Conservation (phyloP, 2,329 filamentous ascomycete genomes). For the Podosphaera aphanis region DNA sequence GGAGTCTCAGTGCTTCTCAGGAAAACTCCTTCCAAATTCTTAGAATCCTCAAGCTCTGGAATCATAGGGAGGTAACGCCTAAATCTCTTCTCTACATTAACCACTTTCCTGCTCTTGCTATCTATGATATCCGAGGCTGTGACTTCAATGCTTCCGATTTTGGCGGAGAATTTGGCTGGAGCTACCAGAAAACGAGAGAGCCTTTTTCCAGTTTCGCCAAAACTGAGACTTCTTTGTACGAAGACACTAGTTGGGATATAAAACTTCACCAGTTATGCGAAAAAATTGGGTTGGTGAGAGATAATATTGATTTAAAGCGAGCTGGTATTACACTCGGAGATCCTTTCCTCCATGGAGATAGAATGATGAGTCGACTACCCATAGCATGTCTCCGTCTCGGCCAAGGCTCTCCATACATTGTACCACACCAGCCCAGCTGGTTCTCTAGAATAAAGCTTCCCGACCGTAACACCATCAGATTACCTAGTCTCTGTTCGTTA, state of each 20-base stretch:
- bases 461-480: neutral
- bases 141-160: slow-evolving; percentile 3
- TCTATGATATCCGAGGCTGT: slow-evolving; percentile 14
- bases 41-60: slow-evolving; percentile 14
- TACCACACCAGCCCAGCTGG: neutral
- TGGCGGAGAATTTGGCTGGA: slow-evolving; percentile 3
- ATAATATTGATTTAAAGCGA: slow-evolving; percentile 10
- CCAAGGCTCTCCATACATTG: neutral
- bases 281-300: slow-evolving; percentile 12
- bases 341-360: slow-evolving; percentile 6
- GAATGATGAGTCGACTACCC: slow-evolving; percentile 10
- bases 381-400: slow-evolving; percentile 14
- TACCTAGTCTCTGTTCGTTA: neutral
- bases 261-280: slow-evolving; percentile 6
- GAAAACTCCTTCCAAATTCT: slow-evolving; percentile 13
- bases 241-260: slow-evolving; percentile 9
- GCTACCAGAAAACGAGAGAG: slow-evolving; percentile 2
- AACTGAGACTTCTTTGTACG: neutral
- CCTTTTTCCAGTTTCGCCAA: neutral
- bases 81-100: slow-evolving; percentile 13
- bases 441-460: neutral
- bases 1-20: slow-evolving; percentile 11
- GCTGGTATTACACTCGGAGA: slow-evolving; percentile 8
- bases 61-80: slow-evolving; percentile 11
- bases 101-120: slow-evolving; percentile 12